A percentile compares a stretch with the other conserved stretches of the same genome.
Conservation (phyloP, 768 basidiomycete species). For the Termitomyces sp. region DNA sequence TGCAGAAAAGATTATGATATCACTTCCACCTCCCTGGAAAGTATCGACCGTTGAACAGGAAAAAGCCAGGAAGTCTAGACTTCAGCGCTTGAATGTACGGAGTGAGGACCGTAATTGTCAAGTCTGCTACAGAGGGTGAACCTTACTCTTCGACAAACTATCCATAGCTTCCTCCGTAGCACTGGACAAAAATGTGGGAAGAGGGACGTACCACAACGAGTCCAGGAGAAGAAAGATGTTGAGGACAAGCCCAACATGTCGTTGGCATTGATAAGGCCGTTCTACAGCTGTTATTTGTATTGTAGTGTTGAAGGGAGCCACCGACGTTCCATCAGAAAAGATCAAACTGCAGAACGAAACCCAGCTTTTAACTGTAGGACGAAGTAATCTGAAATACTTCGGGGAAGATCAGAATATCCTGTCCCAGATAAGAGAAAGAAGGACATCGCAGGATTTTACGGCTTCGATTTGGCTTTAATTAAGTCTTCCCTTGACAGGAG, state of each 20-base stretch:
- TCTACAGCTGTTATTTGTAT: constrained; percentile 47
- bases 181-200: constrained; percentile 58
- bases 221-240: constrained; percentile 53
- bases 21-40: constrained; percentile 64
- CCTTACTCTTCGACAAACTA: constrained; percentile 48
- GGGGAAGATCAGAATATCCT: not conserved
- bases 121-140: constrained; percentile 1
- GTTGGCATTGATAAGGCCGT: constrained; percentile 34
- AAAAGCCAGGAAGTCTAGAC: constrained; percentile 28
- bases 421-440: constrained; percentile 56
- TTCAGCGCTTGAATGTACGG: constrained; percentile 50
- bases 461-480: constrained; percentile 54
- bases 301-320: constrained; percentile 40
- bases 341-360: constrained; percentile 48
- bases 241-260: constrained; percentile 30
- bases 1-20: constrained; percentile 59
- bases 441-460: constrained; percentile 35
- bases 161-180: constrained; percentile 54
- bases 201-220: constrained; percentile 24
- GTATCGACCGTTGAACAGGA: constrained; percentile 50
- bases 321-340: constrained; percentile 53
- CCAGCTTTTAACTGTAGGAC: constrained; percentile 61
- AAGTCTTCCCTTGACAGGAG: constrained; percentile 15
- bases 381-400: constrained; percentile 21
- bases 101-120: constrained; percentile 45